Evolutionary conservation across 1,284 basidiomycete genomes (phyloP), one percentile per base, ranked within the genome.

Genomic region (Ustilago nuda): DNA sequence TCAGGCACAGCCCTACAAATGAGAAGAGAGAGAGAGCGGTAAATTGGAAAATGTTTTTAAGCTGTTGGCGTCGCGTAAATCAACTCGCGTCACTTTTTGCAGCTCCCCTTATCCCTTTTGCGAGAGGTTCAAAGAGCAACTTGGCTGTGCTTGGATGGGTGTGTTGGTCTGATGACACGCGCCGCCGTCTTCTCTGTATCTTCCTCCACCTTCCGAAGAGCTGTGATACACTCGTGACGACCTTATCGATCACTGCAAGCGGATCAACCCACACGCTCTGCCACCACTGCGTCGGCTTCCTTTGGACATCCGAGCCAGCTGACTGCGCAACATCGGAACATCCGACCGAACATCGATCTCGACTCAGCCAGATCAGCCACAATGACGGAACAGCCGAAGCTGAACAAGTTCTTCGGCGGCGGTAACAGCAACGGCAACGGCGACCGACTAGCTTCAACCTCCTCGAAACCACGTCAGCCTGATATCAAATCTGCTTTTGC

Each of bases 401-500:
- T 75, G 4, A 64, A 56, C 59, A 75, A 70, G 48, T 75, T 70
- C 57, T 75, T 75, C 33, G 72, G 72, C 13, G 27, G 33, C 46
- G 50, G 53, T 27, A 48, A 27, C 45, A 15, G 45, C 48, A 50
- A 50, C 48, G 15, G 27, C 4, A 50, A 50, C 15, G 51, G 59
- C 19, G 32, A 33, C 46, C 53, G 56, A 36, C 48, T 64, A 48
- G 51, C 64, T 19, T 37, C 45, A 56, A 50, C 43, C 57, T 71
- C 64, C 19, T 67, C 73, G 9, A 51, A 59, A 33, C 46, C 72
- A 17, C 65, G 64, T 43, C 77, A 76, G 57, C 68, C 51, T 36
- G 67, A 73, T 37, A 63, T 79, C 59, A 85, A 86, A 35, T 69
- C 73, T 30, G 86, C 86, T 56, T 84, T 87, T 39, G 70, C 64